Evolutionary conservation across 2,329 filamentous ascomycete genomes (phyloP).

Genomic region (Aspergillus hiratsukae): DNA sequence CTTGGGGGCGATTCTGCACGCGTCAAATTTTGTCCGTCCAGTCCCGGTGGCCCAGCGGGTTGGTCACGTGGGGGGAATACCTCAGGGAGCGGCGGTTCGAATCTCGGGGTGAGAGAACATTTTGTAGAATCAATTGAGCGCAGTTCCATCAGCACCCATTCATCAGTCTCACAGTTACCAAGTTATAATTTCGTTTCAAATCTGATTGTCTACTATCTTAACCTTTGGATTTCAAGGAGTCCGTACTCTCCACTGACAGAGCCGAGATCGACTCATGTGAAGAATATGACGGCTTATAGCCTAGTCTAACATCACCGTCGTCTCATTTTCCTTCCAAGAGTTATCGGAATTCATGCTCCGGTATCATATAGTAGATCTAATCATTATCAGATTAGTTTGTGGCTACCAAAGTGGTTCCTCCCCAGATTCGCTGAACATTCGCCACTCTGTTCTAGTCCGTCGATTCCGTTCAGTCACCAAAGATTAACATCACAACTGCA

Average conservation of each 20-base stretch:
- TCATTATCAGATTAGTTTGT: not conserved
- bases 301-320: not conserved
- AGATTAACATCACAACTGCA: not conserved
- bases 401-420: not conserved
- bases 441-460: not conserved
- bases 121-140: not conserved
- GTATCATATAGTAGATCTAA: not conserved
- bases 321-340: not conserved
- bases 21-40: slow-evolving; percentile 1
- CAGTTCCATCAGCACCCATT: not conserved
- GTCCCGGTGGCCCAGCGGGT: slow-evolving; percentile 13
- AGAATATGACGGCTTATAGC: not conserved
- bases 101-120: not conserved
- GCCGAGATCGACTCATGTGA: too few relatives aligned
- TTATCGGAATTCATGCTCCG: not conserved
- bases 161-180: slow-evolving; percentile 2
- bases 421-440: not conserved
- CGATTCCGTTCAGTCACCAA: not conserved
- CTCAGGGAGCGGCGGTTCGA: slow-evolving; percentile 10
- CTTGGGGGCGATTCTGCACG: not conserved
- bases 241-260: not conserved
- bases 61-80: slow-evolving; percentile 7
- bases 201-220: not conserved
- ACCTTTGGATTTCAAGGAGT: not conserved
- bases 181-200: not conserved